Base-by-base conservation (phyloP, 345 rosid genomes). In the Linum lewisii region DNA sequence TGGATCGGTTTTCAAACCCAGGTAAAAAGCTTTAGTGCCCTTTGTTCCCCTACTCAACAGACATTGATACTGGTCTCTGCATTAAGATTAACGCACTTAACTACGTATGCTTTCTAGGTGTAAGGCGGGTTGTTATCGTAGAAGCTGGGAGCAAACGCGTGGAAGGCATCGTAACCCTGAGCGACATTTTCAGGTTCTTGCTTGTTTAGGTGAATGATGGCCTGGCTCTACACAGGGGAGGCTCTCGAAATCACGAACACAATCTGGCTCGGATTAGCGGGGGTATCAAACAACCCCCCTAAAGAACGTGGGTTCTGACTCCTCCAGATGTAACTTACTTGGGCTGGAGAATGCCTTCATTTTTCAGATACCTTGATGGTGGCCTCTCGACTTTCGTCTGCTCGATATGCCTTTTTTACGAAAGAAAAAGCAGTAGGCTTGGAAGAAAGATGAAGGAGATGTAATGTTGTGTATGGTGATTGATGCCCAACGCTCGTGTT, bases 121-220 rank as follows among this genome's bases (percentile, higher is more conserved):
- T 71, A 21, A 66, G 75, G 58, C 75, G 70, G 19, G 70, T 71
- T 26, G 24, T 71, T 32, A 61, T 71, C 25, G 75, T 71, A 42
- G 75, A 71, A 66, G 75, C 70, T 26, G 75, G 75, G 44, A 71
- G 70, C 54, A 71, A 62, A 59, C 64, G 75, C 1, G 70, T 71
- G 29, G 75, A 71, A 62, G 75, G 75, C 63, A 71, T 71, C 52
- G 29, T 71, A 9, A 66, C 75, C 3, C 29, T 66, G 59, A 53
- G 75, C 11, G 75, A 71, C 60, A 52, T 71, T 16, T 71, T 71
- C 66, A 71, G 21, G 21, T 71, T 71, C 56, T 63, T 71, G 66
- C 70, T 71, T 21, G 63, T 66, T 66, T 83, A 73, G 70, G 53
- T 68, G 15, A 44, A 54, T 34, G 53, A 37, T 32, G 60, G 18